These are phyloP conservation scores for Colletotrichum sp. DNA, from an alignment of 2,329 filamentous ascomycete genomes.

Conservation along the genomic window DNA sequence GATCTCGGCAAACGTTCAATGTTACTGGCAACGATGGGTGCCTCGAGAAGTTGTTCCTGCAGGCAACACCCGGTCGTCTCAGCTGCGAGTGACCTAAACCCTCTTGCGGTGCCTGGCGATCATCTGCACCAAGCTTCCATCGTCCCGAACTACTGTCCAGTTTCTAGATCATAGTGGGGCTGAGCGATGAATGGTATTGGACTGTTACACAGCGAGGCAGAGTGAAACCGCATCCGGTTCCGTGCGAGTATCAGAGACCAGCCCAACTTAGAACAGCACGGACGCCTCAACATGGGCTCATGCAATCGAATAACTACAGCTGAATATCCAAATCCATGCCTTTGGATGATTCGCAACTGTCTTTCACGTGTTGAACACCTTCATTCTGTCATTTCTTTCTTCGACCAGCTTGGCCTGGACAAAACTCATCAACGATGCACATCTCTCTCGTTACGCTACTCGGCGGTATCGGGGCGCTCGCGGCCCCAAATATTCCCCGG, in stretches of 20 bases:
- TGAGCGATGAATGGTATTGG: not conserved
- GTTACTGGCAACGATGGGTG: not conserved
- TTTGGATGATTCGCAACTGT: not conserved
- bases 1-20: not conserved
- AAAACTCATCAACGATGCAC: not conserved
- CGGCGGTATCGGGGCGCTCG: not conserved
- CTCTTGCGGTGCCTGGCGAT: not conserved
- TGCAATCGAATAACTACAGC: not conserved
- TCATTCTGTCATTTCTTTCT: not conserved
- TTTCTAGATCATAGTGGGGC: not conserved
- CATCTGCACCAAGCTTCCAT: not conserved
- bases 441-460: not conserved
- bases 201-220: not conserved
- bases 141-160: not conserved
- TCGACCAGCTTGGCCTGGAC: not conserved
- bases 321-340: not conserved
- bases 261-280: not conserved
- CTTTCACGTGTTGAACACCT: not conserved
- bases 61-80: not conserved
- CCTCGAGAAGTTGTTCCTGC: not conserved
- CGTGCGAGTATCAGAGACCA: conserved; percentile 13
- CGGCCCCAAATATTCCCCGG: not conserved
- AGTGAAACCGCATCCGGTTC: conserved; percentile 11
- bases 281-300: not conserved
- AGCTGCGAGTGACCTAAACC: not conserved